These are phyloP conservation scores for Lecanoromycetidae sp. DNA, from an alignment of 2,329 filamentous ascomycete species.

Conservation along the genomic window DNA sequence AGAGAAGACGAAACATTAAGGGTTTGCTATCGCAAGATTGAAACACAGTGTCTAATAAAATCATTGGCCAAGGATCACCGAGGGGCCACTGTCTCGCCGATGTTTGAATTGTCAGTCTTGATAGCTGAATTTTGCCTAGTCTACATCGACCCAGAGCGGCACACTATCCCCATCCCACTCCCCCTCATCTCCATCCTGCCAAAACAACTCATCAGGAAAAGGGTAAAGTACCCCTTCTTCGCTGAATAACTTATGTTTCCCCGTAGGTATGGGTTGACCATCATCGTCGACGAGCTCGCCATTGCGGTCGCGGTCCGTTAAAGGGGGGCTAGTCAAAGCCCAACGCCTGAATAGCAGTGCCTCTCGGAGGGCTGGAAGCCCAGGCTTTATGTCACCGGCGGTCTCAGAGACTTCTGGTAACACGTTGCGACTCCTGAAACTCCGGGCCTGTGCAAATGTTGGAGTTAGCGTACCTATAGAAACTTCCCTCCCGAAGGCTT, in stretches of 20 bases:
- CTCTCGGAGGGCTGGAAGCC: conserved; percentile 6
- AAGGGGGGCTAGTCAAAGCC: conserved; percentile 6
- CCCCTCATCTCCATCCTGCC: conserved; percentile 12
- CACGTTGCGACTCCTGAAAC: conserved; percentile 10
- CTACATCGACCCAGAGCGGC: conserved; percentile 1
- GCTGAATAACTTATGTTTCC: not conserved
- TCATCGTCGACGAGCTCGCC: not conserved
- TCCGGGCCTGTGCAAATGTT: too few relatives aligned
- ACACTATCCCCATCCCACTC: conserved; percentile 5
- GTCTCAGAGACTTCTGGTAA: conserved; percentile 5
- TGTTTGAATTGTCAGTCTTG: too few relatives aligned
- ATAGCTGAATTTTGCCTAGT: too few relatives aligned
- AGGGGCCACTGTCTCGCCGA: too few relatives aligned
- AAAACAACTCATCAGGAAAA: conserved; percentile 14
- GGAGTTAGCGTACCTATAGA: too few relatives aligned
- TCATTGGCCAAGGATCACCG: too few relatives aligned
- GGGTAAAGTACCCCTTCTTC: conserved; percentile 5
- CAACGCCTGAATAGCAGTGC: conserved; percentile 15
- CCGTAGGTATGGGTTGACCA: too few relatives aligned
- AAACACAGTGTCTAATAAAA: too few relatives aligned
- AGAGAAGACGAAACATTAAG: too few relatives aligned
- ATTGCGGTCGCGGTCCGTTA: not conserved
- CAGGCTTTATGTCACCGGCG: not conserved
- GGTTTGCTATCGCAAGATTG: too few relatives aligned
- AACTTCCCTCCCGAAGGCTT: too few relatives aligned